A percentile compares a stretch with the other conserved stretches of the same genome.
Evolutionary conservation across 1,139 yeast genomes (phyloP).

Genomic region (Candida sp.): DNA sequence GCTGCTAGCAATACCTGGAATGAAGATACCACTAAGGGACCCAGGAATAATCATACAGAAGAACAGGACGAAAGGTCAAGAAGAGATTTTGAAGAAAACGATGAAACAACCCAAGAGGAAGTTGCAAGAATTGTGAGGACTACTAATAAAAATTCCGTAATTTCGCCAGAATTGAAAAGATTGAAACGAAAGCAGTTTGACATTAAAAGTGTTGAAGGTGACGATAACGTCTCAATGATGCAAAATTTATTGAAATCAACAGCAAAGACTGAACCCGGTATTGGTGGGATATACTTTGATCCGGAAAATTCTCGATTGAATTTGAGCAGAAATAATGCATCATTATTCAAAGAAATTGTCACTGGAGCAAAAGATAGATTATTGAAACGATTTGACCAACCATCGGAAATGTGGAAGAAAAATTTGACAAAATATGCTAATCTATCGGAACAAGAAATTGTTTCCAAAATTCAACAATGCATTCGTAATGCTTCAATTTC

Average conservation of each 20-base stretch:
- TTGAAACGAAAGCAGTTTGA: background rate
- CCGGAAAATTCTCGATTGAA: constrained; percentile 5
- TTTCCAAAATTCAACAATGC: constrained; percentile 9
- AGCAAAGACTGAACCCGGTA: background rate
- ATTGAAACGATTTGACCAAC: constrained; percentile 14
- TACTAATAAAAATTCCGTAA: background rate
- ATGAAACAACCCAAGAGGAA: too few relatives aligned
- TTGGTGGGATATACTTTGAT: background rate
- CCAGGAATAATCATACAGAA: background rate
- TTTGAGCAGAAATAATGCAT: constrained; percentile 3
- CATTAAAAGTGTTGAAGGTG: background rate
- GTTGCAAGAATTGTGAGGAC: too few relatives aligned
- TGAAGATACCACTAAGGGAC: background rate
- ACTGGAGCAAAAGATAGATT: constrained; percentile 3
- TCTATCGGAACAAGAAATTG: constrained; percentile 2
- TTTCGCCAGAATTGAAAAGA: constrained; percentile 1
- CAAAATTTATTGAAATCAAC: constrained; percentile 1
- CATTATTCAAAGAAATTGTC: constrained; percentile 3
- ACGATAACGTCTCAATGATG: background rate
- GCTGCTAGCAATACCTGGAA: background rate
- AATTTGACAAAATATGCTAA: background rate
- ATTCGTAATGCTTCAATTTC: constrained; percentile 24
- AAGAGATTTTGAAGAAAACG: background rate
- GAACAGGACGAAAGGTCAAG: too few relatives aligned
- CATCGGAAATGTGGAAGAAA: constrained; percentile 21